Base-by-base conservation (phyloP, 768 basidiomycete species). In the Psilocybe cyanescens region DNA sequence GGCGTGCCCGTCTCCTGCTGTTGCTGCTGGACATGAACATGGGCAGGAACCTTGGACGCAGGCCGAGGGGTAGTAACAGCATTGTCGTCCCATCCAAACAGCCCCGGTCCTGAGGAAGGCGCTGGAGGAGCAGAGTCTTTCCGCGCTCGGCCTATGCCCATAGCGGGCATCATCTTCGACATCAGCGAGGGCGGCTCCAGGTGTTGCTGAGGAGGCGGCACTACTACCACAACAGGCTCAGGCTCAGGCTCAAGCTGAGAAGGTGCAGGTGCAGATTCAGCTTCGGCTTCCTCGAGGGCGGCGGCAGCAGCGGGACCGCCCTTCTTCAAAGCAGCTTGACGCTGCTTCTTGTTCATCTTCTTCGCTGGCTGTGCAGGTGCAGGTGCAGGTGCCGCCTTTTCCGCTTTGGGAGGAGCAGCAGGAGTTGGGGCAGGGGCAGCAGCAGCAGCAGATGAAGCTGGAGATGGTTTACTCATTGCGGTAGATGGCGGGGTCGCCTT, bases 311-410 rank as follows among this genome's bases (percentile, higher is more conserved):
- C 46, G 5, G 55, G 52, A 31, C 52, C 60, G 14, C 59, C 61
- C 35, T 70, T 70, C 57, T 70, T 71, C 53, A 62, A 59, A 31
- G 59, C 54, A n/a, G 61, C 66, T 51, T 70, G 74, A 5, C 72
- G 73, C 39, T 72, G 73, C 55, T 76, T 74, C 55, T 78, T 76
- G 44, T 56, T 66, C 51, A 60, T 58, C 64, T 72, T 76, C 65
- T 76, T 76, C 3, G 64, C 65, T 8, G 62, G 35, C 16, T 65
- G 29, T 1, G 60, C 53, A 9, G 65, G 57, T 33, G 59, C 56
- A 8, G 65, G 33, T n/a, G 59, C 46, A 8, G 57, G 53, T 54
- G 56, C 45, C 3, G 12, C 45, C 17, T 45, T 29, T 47, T 45
- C 56, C 4, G 47, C 44, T 9, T 28, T 44, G 2, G 55, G 44